These are phyloP conservation scores for Pholiota conissans DNA, from an alignment of 768 basidiomycete species.

Conservation along the genomic window DNA sequence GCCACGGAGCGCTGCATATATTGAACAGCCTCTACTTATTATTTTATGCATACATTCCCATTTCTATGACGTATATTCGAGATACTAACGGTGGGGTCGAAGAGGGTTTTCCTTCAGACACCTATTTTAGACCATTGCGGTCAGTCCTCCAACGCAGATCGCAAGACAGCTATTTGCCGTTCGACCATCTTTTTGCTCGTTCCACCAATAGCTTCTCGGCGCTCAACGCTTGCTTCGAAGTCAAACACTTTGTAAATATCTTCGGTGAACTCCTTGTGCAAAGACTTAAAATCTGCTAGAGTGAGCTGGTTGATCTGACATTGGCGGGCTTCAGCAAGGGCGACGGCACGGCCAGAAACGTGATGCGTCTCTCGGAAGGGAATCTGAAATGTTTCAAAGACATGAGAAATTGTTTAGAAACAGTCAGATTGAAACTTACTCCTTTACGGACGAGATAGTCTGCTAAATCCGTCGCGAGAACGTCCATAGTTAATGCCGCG, in stretches of 20 bases:
- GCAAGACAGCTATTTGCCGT: constrained; percentile 79
- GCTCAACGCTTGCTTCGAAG: constrained; percentile 95
- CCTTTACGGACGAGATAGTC: constrained; percentile 99
- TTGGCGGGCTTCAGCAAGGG: constrained; percentile 82
- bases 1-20: background rate
- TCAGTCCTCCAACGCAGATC: constrained; percentile 49
- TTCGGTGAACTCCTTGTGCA: constrained; percentile 76
- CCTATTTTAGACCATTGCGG: constrained; percentile 4
- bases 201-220: constrained; percentile 89
- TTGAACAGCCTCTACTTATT: background rate
- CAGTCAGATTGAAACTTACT: constrained; percentile 48
- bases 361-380: constrained; percentile 99
- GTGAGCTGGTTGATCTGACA: constrained; percentile 83
- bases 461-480: constrained; percentile 97
- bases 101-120: background rate
- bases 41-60: background rate
- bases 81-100: background rate
- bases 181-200: constrained; percentile 83
- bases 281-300: constrained; percentile 72
- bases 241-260: constrained; percentile 88
- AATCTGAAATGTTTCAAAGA: constrained; percentile 51
- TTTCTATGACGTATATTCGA: background rate
- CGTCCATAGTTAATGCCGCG: constrained; percentile 91
- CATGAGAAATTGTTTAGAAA: background rate
- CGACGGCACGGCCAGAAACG: constrained; percentile 94